phyloP scores from a whole-genome alignment of 1,284 basidiomycete genomes.

The Xerocomus minutiporus region DNA sequence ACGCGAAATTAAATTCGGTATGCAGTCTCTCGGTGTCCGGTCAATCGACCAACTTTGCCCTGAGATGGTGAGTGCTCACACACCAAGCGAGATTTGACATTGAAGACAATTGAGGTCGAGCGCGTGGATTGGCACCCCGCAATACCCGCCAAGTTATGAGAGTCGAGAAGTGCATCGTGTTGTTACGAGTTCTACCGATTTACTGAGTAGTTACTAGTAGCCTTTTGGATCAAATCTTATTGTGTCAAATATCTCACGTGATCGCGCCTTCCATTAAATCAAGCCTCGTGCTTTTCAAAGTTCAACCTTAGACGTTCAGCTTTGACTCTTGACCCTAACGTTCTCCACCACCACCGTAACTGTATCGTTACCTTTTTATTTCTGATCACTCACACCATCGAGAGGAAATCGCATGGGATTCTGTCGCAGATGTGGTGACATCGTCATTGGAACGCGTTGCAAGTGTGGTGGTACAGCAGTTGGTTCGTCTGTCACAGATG shows the following conservation, averaged over 20 bases:
- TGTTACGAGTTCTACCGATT: not conserved
- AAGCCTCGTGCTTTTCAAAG: constrained; percentile 4
- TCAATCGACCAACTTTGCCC: constrained; percentile 69
- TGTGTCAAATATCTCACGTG: constrained; percentile 23
- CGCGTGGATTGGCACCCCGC: constrained; percentile 63
- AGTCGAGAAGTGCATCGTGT: not conserved
- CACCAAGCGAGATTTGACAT: constrained; percentile 34
- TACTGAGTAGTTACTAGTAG: not conserved
- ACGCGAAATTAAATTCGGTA: constrained; percentile 76
- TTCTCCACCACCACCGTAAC: not conserved
- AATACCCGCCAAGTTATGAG: constrained; percentile 22
- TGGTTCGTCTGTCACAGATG: constrained; percentile 45
- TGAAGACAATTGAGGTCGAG: constrained; percentile 58
- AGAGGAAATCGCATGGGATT: constrained; percentile 55
- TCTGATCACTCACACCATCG: not conserved
- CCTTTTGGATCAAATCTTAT: not conserved
- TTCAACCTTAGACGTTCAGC: constrained; percentile 1
- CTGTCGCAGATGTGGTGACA: constrained; percentile 76
- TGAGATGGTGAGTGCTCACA: constrained; percentile 58
- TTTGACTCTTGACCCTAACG: constrained; percentile 3
- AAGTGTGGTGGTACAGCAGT: constrained; percentile 73
- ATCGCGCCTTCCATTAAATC: constrained; percentile 8
- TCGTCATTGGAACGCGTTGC: constrained; percentile 63
- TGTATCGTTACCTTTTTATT: not conserved
- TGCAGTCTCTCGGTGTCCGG: constrained; percentile 77